Evolutionary conservation across 805 yeast species (phyloP).

Genomic region (Ogataea methylovora): DNA sequence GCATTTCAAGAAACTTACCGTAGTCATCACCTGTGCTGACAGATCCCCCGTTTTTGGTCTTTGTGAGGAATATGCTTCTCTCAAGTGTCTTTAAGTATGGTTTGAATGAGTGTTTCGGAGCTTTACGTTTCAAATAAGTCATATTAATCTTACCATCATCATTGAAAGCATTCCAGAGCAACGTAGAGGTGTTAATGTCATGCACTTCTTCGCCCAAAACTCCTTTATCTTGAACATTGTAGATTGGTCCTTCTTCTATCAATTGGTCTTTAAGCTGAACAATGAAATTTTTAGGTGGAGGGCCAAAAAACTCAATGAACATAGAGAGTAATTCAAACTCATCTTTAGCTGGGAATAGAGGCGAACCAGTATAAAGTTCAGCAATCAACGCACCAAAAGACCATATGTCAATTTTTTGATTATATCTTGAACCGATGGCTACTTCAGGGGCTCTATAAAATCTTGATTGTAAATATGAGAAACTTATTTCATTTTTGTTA

Average conservation of each 20-base stretch:
- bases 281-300: constrained; percentile 36
- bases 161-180: constrained; percentile 31
- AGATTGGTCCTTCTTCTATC: constrained; percentile 26
- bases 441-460: constrained; percentile 80
- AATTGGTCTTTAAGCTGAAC: constrained; percentile 31
- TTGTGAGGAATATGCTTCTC: background rate
- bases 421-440: constrained; percentile 55
- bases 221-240: background rate
- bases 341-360: constrained; percentile 38
- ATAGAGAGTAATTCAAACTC: constrained; percentile 41
- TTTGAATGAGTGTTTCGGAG: constrained; percentile 11
- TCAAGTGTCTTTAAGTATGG: constrained; percentile 9
- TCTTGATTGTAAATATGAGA: constrained; percentile 52
- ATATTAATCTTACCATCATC: constrained; percentile 18
- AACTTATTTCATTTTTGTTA: constrained; percentile 32
- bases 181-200: constrained; percentile 18
- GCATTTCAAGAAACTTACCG: constrained; percentile 18
- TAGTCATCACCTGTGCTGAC: background rate
- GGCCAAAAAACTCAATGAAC: constrained; percentile 37
- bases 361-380: constrained; percentile 62
- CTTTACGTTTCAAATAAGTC: constrained; percentile 10
- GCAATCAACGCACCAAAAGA: constrained; percentile 90
- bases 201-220: background rate
- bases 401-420: constrained; percentile 69
- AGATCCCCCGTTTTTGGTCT: constrained; percentile 2